Evolutionary conservation across 2,329 filamentous ascomycete genomes (phyloP).

Genomic region (Aspergillus quadricinctus): DNA sequence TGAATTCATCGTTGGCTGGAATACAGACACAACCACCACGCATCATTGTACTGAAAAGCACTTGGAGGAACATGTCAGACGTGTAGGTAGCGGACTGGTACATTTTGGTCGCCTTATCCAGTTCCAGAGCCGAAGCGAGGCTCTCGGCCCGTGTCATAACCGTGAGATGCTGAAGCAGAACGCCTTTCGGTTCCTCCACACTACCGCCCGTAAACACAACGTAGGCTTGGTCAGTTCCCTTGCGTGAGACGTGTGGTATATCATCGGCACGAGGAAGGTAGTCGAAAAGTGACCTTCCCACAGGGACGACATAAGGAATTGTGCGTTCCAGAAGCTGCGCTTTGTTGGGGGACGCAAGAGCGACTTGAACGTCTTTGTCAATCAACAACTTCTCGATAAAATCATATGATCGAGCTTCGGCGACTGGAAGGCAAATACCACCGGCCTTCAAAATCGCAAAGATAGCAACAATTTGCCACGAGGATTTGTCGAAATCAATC

Average conservation of each 20-base stretch:
- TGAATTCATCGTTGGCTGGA: slow-evolving; percentile 43
- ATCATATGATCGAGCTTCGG: slow-evolving; percentile 26
- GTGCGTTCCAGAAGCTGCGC: slow-evolving; percentile 39
- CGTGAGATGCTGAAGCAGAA: slow-evolving; percentile 35
- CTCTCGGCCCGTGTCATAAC: slow-evolving; percentile 27
- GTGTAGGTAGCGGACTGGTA: slow-evolving; percentile 44
- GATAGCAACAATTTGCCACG: slow-evolving; percentile 26
- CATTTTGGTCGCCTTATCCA: slow-evolving; percentile 22
- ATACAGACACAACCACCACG: slow-evolving; percentile 47
- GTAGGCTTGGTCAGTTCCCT: slow-evolving; percentile 24
- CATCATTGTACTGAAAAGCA: slow-evolving; percentile 34
- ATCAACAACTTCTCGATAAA: slow-evolving; percentile 36
- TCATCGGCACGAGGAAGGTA: slow-evolving; percentile 21
- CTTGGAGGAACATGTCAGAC: slow-evolving; percentile 44
- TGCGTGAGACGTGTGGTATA: background rate
- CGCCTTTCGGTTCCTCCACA: slow-evolving; percentile 28
- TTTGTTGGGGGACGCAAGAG: slow-evolving; percentile 35
- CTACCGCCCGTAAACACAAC: slow-evolving; percentile 33
- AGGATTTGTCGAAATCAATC: slow-evolving; percentile 24
- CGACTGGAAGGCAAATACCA: slow-evolving; percentile 33
- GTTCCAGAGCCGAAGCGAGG: slow-evolving; percentile 21
- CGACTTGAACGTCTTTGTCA: slow-evolving; percentile 38
- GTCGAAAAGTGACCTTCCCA: slow-evolving; percentile 32
- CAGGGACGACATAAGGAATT: slow-evolving; percentile 37
- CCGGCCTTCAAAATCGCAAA: slow-evolving; percentile 29